Base-by-base conservation (phyloP, 371 early-diverging fungal genomes). In the Apophysomyces elegans region DNA sequence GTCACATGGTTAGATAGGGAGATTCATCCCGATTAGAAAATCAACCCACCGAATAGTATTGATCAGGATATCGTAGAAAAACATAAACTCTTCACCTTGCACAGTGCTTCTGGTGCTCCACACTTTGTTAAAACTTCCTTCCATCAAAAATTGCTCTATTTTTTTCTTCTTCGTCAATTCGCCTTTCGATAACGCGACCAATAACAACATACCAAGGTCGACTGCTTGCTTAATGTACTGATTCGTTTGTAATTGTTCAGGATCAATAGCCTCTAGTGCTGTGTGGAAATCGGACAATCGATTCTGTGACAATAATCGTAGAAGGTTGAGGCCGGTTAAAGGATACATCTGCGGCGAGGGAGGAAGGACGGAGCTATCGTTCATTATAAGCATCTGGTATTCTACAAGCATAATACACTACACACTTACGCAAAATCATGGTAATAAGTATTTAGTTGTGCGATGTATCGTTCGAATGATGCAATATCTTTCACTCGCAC, bases 241-340 rank as follows among this genome's bases (percentile, higher is more conserved):
- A 75, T 96, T 95, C 62, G 75, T 80, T 57, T 86, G 86, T 38
- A 95, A 81, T 73, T 91, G 90, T 36, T 90, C 88, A n/a, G 91
- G 87, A 56, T 94, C 94, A 67, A 98, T 90, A 59, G 82, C 84
- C 68, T 98, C 99, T 58, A 98, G 86, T 64, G 93, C 90, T 13
- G 95, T 92, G 79, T 98, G 97, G 79, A 98, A 98, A 70, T 96
- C 97, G 21, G 97, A 89, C 67, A 97, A 90, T 50, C 93, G 87
- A 86, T 94, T 93, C 77, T 97, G 96, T 38, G 97, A 88, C 59
- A 98, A 84, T 67, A 97, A 86, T 65, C 93, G 90, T 68, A 97
- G 85, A 47, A 98, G 87, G 72, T 98, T 93, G 57, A 98, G 86
- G 4, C 97, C 99, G 37, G 93, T 86, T 58, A 97, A 81, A 43